Evolutionary conservation across 176 grass and related monocot genomes (phyloP).

Genomic region (Zizania latifolia): DNA sequence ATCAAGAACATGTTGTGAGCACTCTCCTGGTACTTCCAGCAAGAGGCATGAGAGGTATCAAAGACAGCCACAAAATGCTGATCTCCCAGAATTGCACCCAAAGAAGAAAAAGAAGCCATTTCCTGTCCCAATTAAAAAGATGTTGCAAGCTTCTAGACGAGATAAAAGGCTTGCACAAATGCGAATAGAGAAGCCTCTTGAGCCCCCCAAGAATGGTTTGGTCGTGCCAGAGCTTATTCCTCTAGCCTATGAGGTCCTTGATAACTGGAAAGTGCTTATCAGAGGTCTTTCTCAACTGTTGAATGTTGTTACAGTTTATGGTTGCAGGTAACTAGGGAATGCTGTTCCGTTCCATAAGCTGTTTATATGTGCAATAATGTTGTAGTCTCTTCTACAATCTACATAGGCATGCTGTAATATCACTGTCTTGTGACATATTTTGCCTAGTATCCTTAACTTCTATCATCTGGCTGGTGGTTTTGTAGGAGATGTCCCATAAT

Average conservation of each 20-base stretch:
- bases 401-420: background rate
- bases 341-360: background rate
- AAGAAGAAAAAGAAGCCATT: constrained; percentile 91
- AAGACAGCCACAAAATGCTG: constrained; percentile 58
- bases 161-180: constrained; percentile 67
- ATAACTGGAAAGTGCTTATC: constrained; percentile 79
- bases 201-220: constrained; percentile 79
- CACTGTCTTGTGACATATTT: no score
- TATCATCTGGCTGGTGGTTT: constrained; percentile 7
- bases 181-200: constrained; percentile 68
- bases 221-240: constrained; percentile 83
- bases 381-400: no score
- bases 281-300: constrained; percentile 75
- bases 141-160: constrained; percentile 50
- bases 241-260: constrained; percentile 66
- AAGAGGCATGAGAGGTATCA: constrained; percentile 22
- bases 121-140: constrained; percentile 64
- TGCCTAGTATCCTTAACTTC: background rate
- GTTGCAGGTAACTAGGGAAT: constrained; percentile 55
- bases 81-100: constrained; percentile 65
- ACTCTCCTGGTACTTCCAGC: constrained; percentile 18
- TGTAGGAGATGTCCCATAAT: constrained; percentile 78
- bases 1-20: constrained; percentile 26
- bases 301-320: constrained; percentile 71
- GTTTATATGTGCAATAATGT: background rate